Evolutionary conservation across 2,329 filamentous ascomycete species (phyloP).

Genomic region (Monilinia laxa): DNA sequence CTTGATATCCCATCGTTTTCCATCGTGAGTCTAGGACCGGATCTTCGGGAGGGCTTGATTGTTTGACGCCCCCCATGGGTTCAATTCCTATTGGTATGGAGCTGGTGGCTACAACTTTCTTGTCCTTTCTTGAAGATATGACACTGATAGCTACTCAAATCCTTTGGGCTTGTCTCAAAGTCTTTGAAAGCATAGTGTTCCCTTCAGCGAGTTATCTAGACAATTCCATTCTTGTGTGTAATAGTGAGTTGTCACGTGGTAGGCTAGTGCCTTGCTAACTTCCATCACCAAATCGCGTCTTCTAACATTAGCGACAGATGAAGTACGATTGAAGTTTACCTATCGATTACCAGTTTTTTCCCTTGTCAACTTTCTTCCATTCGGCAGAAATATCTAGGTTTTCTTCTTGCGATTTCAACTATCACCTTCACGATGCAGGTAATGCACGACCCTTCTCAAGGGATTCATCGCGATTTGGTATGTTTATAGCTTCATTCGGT

Average conservation of each 20-base stretch:
- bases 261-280: background rate
- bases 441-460: slow-evolving; percentile 47
- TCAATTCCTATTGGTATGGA: background rate
- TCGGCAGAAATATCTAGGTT: background rate
- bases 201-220: background rate
- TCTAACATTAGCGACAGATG: slow-evolving; percentile 13
- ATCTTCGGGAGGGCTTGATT: background rate
- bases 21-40: background rate
- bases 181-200: background rate
- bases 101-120: background rate
- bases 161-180: background rate
- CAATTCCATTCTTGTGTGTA: background rate
- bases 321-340: slow-evolving; percentile 1
- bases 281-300: slow-evolving; percentile 13
- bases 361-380: background rate
- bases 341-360: background rate
- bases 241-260: slow-evolving; percentile 10
- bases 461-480: slow-evolving; percentile 48
- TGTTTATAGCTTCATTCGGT: slow-evolving; percentile 29
- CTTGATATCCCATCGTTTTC: background rate
- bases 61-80: background rate
- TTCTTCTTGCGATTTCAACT: slow-evolving; percentile 8
- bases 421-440: slow-evolving; percentile 22
- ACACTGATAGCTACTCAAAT: background rate
- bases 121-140: background rate